Base-by-base conservation (phyloP, 1,139 yeast species). In the Saccharomyces pastorianus region DNA sequence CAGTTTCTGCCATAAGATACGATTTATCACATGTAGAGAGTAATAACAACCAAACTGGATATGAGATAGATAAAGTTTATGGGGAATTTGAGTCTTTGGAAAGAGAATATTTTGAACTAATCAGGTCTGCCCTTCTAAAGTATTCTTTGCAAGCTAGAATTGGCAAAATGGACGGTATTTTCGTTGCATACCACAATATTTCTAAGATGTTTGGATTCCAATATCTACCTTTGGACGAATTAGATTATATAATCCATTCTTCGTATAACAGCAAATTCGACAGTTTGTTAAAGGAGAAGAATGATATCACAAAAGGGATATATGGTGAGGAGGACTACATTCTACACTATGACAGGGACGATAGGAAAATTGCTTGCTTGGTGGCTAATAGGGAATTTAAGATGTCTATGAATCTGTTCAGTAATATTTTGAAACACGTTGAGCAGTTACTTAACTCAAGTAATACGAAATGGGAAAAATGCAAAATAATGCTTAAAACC, bases 121-220 rank as follows among this genome's bases (percentile, higher is more conserved):
- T 86, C 13, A 74, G 88, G 55, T 81, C 93, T 1, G 85, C 95
- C 0, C 71, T 93, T 71, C 73, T 93, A 62, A 93, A 93, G 69
- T 93, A 91, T 66, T 79, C 88, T 11, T 76, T 91, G 59, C 99
- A 93, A 68, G 98, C 97, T 0, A 77, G 97, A 58, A 87, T 93
- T 50, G 99, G 99, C 1, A 84, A 87, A 63, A 93, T 93, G 99
- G 97, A 91, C 69, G 99, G 99, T 6, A 89, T 93, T 4, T 90
- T 88, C 61, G 76, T 93, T 26, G 96, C 96, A 0, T 93, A 85
- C 67, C 99, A 93, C 71, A 93, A 90, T 67, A 78, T 90, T 53
- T 78, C 81, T 47, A 76, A 83, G 48, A 81, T 91, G 65, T 88
- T 93, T 70, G 99, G 98, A 2, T 93, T 90, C 71, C 93, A 90